Evolutionary conservation across 2,329 filamentous ascomycete species (phyloP).

Genomic region (Aspergillus sp.): DNA sequence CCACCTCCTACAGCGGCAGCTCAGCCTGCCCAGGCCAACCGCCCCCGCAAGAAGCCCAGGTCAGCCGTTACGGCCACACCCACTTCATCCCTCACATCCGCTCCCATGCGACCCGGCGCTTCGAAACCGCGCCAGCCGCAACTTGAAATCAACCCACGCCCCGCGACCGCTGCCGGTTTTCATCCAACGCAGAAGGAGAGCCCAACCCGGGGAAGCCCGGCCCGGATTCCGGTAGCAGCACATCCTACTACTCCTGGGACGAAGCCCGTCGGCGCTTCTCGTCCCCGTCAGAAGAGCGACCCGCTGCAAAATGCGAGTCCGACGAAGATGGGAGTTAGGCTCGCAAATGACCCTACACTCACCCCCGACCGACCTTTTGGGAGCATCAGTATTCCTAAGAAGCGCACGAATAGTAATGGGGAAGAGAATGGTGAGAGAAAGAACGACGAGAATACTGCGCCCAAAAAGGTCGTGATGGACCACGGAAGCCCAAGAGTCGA

Average conservation of each 20-base stretch:
- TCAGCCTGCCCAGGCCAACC: conserved; percentile 48
- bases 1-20: conserved; percentile 59
- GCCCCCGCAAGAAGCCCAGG: conserved; percentile 32
- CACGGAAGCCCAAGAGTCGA: not conserved
- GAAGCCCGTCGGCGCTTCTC: conserved; percentile 26
- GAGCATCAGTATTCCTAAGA: not conserved
- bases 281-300: conserved; percentile 34
- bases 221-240: conserved; percentile 7
- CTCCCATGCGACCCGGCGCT: conserved; percentile 54
- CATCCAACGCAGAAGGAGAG: conserved; percentile 28
- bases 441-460: not conserved
- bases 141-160: conserved; percentile 35
- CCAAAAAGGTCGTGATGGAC: not conserved
- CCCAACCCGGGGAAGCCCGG: conserved; percentile 27
- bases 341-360: conserved; percentile 32
- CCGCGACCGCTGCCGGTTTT: conserved; percentile 53
- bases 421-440: not conserved
- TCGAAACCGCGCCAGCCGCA: conserved; percentile 30
- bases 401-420: not conserved
- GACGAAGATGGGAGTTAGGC: conserved; percentile 34
- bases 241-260: conserved; percentile 32
- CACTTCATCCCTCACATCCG: conserved; percentile 54
- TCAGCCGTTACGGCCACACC: conserved; percentile 36
- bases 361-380: conserved; percentile 23
- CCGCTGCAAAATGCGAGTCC: conserved; percentile 24